Conservation (phyloP, 2,329 filamentous ascomycete species). For the Sporothrix globosa region DNA sequence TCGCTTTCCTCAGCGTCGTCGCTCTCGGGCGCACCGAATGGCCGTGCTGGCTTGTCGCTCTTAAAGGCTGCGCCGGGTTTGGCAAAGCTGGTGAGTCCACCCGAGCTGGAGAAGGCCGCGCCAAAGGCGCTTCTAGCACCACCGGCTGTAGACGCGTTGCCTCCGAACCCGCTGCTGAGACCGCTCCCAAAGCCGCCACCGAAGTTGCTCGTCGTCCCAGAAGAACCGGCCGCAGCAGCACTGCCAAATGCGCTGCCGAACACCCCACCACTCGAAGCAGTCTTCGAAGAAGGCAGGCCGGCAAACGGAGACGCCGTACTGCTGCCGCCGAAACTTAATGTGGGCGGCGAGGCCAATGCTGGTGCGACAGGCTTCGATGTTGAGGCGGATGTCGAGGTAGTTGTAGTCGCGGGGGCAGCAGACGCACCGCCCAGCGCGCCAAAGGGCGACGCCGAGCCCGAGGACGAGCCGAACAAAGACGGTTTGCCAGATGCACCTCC, state of each 20-base stretch:
- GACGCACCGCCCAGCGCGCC: slow-evolving; percentile 42
- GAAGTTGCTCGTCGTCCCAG: slow-evolving; percentile 45
- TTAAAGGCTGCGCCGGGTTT: slow-evolving; percentile 59
- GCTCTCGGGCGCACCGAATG: slow-evolving; percentile 77
- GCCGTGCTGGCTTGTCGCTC: slow-evolving; percentile 65
- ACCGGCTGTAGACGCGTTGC: slow-evolving; percentile 41
- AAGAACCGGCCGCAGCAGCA: slow-evolving; percentile 51
- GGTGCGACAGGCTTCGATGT: slow-evolving; percentile 40
- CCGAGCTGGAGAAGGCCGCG: slow-evolving; percentile 47
- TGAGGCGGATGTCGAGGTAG: slow-evolving; percentile 44
- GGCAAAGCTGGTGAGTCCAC: slow-evolving; percentile 68
- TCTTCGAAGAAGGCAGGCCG: slow-evolving; percentile 34
- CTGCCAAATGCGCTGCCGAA: slow-evolving; percentile 41
- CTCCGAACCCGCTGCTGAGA: slow-evolving; percentile 18
- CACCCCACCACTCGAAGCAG: neutral
- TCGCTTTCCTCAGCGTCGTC: slow-evolving; percentile 59
- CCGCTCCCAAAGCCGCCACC: slow-evolving; percentile 43
- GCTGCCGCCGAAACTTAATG: slow-evolving; percentile 51
- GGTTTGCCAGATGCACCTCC: slow-evolving; percentile 49
- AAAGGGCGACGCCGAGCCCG: slow-evolving; percentile 47
- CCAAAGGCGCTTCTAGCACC: slow-evolving; percentile 46
- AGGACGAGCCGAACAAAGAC: slow-evolving; percentile 55
- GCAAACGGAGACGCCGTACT: slow-evolving; percentile 53
- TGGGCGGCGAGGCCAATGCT: slow-evolving; percentile 38
- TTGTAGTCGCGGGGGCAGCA: slow-evolving; percentile 41